Evolutionary conservation across 2,329 filamentous ascomycete species (phyloP), one percentile per base, ranked within the genome.

Genomic region (Aspergillus quadricinctus): DNA sequence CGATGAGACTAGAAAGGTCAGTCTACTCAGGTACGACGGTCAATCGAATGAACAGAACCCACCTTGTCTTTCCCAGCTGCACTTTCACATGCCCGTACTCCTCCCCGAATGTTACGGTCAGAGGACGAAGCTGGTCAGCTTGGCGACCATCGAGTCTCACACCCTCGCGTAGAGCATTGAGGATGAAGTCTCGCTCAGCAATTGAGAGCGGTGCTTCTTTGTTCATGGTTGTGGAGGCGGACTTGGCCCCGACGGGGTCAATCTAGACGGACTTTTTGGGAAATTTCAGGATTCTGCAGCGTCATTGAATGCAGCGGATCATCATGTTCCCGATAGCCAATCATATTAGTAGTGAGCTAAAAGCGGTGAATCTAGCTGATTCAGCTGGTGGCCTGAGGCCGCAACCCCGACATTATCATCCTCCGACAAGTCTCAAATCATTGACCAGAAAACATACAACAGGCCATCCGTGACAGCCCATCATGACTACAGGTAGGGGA

Each of bases 81-180:
- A 97, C 89, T 68, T 96, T 90, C 64, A 88, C 90, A 65, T 93
- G 86, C 60, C 94, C 94, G 81, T 92, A 92, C 67, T 96, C 90
- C 61, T 96, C 88, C 51, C 92, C 92, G 75, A 97, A 96, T 3
- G 81, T 83, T 58, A 99, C 81, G 58, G 88, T 83, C 48, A 97
- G 74, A 49, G 85, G 80, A 63, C 94, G 86, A 74, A 90, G 94
- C 67, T 92, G 82, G 69, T 97, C 90, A 56, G 92, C 83, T 57
- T 82, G 79, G 62, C 94, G 89, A 65, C 89, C 89, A 76, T 99
- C 94, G 57, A 97, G 79, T 25, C 94, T 89, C 57, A 92, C 78
- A 63, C 89, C 85, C 68, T 96, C 86, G 65, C 87, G 81, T 10
- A 99, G 83, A 48, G 93, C 92, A 70, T 95, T 84, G 59, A 87